Evolutionary conservation across 208 protist genomes (phyloP).

Genomic region (Crithidia expoeki): DNA sequence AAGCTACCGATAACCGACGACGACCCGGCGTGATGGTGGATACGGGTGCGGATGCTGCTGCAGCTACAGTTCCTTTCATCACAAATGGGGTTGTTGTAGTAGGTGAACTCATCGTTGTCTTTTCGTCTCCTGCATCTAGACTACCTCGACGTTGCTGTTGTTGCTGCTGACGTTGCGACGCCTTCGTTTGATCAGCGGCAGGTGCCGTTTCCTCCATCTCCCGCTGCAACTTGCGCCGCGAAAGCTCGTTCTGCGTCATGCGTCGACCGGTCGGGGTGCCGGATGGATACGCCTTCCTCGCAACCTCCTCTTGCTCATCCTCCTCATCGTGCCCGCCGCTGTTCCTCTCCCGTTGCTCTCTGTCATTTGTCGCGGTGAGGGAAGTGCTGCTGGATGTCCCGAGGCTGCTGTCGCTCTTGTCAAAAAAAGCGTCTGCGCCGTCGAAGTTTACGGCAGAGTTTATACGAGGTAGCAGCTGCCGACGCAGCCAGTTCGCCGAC

Average conservation of each 20-base stretch:
- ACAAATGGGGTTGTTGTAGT: too few relatives aligned
- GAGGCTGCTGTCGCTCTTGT: slow-evolving; percentile 29
- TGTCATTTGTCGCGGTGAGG: neutral
- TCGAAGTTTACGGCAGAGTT: slow-evolving; percentile 29
- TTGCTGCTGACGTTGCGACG: neutral
- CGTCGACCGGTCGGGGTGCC: slow-evolving; percentile 7
- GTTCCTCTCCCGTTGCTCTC: neutral
- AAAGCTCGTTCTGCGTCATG: slow-evolving; percentile 6
- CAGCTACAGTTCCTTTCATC: too few relatives aligned
- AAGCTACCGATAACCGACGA: neutral
- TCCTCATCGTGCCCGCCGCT: neutral
- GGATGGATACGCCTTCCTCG: neutral
- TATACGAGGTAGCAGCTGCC: neutral
- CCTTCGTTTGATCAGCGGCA: neutral
- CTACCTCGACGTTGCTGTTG: neutral
- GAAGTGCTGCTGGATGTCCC: slow-evolving; percentile 12
- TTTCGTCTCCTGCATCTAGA: neutral
- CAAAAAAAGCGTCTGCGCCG: slow-evolving; percentile 29
- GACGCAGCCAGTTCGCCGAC: slow-evolving; percentile 5
- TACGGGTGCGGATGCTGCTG: too few relatives aligned
- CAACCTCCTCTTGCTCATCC: slow-evolving; percentile 1
- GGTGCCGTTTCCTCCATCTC: slow-evolving; percentile 1
- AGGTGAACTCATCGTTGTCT: too few relatives aligned
- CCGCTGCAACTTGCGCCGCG: neutral
- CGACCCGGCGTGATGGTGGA: neutral